phyloP scores from a whole-genome alignment of 306 rosid species.

The Vigna trinervia region DNA sequence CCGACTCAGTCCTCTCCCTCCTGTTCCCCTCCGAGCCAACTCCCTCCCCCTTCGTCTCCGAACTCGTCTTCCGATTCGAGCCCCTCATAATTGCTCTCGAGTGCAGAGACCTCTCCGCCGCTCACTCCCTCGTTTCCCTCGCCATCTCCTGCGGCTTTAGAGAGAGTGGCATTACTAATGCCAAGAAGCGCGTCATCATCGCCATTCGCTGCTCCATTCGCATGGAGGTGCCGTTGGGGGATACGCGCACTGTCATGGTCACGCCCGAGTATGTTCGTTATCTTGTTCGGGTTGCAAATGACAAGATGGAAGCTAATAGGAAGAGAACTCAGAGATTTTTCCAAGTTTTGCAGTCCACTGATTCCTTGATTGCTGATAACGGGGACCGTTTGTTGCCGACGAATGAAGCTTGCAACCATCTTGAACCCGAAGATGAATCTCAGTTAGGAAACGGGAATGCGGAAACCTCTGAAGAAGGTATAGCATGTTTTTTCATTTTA shows the following conservation, averaged over 20 bases:
- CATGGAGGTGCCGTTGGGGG: slow-evolving; percentile 85
- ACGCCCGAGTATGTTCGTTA: slow-evolving; percentile 70
- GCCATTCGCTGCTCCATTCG: slow-evolving; percentile 93
- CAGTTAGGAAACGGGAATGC: slow-evolving; percentile 42
- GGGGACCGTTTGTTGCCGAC: neutral
- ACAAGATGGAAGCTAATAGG: slow-evolving; percentile 84
- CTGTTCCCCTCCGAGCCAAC: slow-evolving; percentile 60
- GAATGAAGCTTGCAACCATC: slow-evolving; percentile 32
- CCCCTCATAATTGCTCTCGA: slow-evolving; percentile 89
- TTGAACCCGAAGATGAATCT: slow-evolving; percentile 40
- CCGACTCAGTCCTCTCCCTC: slow-evolving; percentile 64
- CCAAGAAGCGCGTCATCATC: slow-evolving; percentile 77
- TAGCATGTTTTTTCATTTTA: neutral
- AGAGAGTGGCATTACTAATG: slow-evolving; percentile 86
- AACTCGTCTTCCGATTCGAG: slow-evolving; percentile 87
- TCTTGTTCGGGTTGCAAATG: slow-evolving; percentile 75
- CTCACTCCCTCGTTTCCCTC: slow-evolving; percentile 75
- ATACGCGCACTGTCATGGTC: slow-evolving; percentile 61
- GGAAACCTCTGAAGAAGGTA: slow-evolving; percentile 66
- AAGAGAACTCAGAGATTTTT: slow-evolving; percentile 76
- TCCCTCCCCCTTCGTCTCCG: slow-evolving; percentile 41
- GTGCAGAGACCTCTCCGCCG: slow-evolving; percentile 77
- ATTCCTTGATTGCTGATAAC: slow-evolving; percentile 9
- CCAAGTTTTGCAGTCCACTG: slow-evolving; percentile 51
- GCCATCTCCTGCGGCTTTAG: slow-evolving; percentile 92